Percentiles rank a stretch among this genome's conserved stretches.
Conservation (phyloP, 495 filamentous ascomycete species). For the Letharia lupina region DNA sequence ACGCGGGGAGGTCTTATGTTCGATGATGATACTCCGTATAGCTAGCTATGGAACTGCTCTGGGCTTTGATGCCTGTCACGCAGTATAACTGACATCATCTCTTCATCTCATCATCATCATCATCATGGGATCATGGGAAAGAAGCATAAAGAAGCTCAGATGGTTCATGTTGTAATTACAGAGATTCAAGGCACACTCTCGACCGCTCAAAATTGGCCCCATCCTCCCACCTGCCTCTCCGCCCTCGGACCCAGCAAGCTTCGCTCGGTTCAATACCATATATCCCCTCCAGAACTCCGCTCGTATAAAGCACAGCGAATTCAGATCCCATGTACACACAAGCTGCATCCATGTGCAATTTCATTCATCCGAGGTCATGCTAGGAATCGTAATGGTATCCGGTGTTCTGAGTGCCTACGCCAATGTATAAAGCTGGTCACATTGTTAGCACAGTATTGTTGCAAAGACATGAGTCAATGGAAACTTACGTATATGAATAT, state of each 20-base stretch:
- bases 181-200: neutral
- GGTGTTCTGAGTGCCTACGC: neutral
- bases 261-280: neutral
- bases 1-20: no score
- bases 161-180: neutral
- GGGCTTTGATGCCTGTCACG: no score
- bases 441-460: neutral
- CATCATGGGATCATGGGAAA: no score
- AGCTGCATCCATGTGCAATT: neutral
- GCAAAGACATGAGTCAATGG: neutral
- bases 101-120: no score
- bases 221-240: neutral
- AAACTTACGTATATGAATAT: constrained; percentile 10
- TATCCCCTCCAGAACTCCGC: neutral
- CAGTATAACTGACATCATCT: no score
- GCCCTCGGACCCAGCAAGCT: neutral
- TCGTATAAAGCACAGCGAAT: neutral
- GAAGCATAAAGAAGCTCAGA: neutral
- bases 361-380: neutral
- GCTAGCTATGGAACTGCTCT: no score
- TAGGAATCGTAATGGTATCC: constrained; percentile 1
- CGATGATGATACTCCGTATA: no score
- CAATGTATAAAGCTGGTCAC: neutral
- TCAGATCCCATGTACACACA: neutral
- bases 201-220: neutral